phyloP scores from a whole-genome alignment of 1,284 basidiomycete species.

The Rhodofomes roseus region DNA sequence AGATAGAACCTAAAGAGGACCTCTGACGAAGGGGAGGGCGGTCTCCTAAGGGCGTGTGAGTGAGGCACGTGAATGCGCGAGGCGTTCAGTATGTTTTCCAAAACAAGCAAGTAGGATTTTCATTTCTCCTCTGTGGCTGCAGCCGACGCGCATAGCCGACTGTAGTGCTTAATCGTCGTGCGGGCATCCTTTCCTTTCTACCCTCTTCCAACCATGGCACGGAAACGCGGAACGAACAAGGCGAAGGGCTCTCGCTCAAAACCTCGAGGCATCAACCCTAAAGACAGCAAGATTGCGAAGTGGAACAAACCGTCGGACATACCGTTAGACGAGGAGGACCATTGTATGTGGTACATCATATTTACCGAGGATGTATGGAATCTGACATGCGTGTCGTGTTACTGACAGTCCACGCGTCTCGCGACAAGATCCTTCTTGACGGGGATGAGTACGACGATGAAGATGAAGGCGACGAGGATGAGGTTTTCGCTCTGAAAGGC shows the following conservation, averaged over 20 bases:
- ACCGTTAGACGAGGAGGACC: constrained; percentile 71
- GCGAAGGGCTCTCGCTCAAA: constrained; percentile 25
- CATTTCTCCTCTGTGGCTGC: background rate
- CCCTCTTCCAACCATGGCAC: constrained; percentile 12
- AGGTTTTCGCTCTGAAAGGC: constrained; percentile 67
- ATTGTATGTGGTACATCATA: constrained; percentile 46
- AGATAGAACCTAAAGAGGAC: too few relatives aligned
- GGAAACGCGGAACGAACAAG: constrained; percentile 24
- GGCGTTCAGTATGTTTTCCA: background rate
- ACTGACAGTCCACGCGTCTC: constrained; percentile 56
- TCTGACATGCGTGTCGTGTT: background rate
- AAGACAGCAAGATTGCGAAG: constrained; percentile 49
- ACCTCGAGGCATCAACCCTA: constrained; percentile 46
- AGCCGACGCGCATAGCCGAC: background rate
- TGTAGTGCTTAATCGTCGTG: background rate
- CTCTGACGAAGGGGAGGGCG: too few relatives aligned
- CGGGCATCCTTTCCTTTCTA: constrained; percentile 17
- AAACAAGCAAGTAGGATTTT: background rate
- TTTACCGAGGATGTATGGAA: background rate
- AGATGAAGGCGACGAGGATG: constrained; percentile 57
- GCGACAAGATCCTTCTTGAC: constrained; percentile 79
- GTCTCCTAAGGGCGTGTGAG: too few relatives aligned
- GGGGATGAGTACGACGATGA: constrained; percentile 39
- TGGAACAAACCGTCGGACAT: constrained; percentile 68
- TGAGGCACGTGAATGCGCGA: background rate